Conservation (phyloP, 2,329 filamentous ascomycete genomes). For the Colletotrichum abscissum region DNA sequence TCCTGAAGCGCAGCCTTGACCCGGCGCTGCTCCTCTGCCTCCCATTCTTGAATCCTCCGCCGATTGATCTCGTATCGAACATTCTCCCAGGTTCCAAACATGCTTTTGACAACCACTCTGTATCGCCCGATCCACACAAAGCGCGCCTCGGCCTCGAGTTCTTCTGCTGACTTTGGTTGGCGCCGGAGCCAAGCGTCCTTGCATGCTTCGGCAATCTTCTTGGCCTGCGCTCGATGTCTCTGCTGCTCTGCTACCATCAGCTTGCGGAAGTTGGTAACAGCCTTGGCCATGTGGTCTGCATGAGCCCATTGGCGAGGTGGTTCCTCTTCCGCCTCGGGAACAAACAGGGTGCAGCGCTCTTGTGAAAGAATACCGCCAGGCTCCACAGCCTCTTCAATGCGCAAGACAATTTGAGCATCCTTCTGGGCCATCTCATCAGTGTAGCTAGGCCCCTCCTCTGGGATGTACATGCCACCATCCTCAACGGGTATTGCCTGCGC, state of each 20-base stretch:
- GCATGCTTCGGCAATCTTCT: conserved; percentile 82
- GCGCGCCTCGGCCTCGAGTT: conserved; percentile 82
- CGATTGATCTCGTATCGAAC: conserved; percentile 71
- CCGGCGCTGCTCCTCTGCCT: conserved; percentile 72
- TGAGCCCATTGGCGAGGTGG: conserved; percentile 86
- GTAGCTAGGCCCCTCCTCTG: conserved; percentile 67
- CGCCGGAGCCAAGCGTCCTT: conserved; percentile 79
- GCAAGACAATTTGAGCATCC: conserved; percentile 77
- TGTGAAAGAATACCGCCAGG: conserved; percentile 80
- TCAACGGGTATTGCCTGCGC: conserved; percentile 65
- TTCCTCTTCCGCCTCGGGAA: conserved; percentile 78
- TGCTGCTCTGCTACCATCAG: conserved; percentile 84
- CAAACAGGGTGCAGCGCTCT: conserved; percentile 77
- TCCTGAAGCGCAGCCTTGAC: conserved; percentile 78
- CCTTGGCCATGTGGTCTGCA: conserved; percentile 84
- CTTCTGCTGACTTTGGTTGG: conserved; percentile 81
- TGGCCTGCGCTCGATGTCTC: conserved; percentile 81
- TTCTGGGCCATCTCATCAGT: conserved; percentile 71
- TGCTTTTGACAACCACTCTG: conserved; percentile 72
- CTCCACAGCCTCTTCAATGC: conserved; percentile 78
- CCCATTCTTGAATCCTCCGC: conserved; percentile 69
- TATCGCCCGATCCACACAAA: conserved; percentile 76
- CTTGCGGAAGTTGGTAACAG: conserved; percentile 83
- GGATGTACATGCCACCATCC: conserved; percentile 65
- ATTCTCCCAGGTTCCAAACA: conserved; percentile 72